These are phyloP conservation scores for Alternaria triticina DNA, from an alignment of 2,329 filamentous ascomycete genomes.

Conservation along the genomic window DNA sequence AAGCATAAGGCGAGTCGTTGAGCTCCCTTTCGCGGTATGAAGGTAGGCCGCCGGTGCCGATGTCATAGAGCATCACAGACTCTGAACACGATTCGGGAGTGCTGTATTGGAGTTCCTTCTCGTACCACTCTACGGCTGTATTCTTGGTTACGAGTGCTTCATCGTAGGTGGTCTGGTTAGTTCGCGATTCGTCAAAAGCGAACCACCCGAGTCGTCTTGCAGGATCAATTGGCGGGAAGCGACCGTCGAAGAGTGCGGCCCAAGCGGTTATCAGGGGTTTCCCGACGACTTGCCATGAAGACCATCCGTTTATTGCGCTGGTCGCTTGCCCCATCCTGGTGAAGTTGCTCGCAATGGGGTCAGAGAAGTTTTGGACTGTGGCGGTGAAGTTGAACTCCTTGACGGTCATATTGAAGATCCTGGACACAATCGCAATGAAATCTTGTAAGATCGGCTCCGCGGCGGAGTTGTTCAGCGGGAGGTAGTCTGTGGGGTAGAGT, in stretches of 20 bases:
- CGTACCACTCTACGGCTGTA: conserved; percentile 48
- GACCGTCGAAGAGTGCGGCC: conserved; percentile 44
- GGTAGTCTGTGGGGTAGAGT: conserved; percentile 51
- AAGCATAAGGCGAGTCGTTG: conserved; percentile 39
- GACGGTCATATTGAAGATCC: conserved; percentile 48
- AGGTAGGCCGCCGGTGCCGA: conserved; percentile 52
- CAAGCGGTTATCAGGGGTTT: conserved; percentile 44
- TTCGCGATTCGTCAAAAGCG: conserved; percentile 31
- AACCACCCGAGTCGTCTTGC: conserved; percentile 42
- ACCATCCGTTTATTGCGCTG: conserved; percentile 41
- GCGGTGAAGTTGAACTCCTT: conserved; percentile 49
- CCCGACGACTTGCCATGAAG: conserved; percentile 43
- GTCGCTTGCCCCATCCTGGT: conserved; percentile 38
- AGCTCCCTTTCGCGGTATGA: conserved; percentile 49
- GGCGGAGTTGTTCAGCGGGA: conserved; percentile 50
- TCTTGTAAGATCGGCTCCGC: conserved; percentile 48
- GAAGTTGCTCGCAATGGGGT: conserved; percentile 38
- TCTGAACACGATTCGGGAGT: conserved; percentile 51
- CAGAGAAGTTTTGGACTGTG: conserved; percentile 33
- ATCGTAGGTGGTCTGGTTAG: conserved; percentile 25
- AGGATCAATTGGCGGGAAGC: conserved; percentile 50
- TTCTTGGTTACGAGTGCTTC: conserved; percentile 38
- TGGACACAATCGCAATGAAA: conserved; percentile 46
- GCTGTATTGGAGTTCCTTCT: conserved; percentile 45
- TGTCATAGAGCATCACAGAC: conserved; percentile 51